Conservation (phyloP, 2,329 filamentous ascomycete genomes). For the Calonectria honghensis region DNA sequence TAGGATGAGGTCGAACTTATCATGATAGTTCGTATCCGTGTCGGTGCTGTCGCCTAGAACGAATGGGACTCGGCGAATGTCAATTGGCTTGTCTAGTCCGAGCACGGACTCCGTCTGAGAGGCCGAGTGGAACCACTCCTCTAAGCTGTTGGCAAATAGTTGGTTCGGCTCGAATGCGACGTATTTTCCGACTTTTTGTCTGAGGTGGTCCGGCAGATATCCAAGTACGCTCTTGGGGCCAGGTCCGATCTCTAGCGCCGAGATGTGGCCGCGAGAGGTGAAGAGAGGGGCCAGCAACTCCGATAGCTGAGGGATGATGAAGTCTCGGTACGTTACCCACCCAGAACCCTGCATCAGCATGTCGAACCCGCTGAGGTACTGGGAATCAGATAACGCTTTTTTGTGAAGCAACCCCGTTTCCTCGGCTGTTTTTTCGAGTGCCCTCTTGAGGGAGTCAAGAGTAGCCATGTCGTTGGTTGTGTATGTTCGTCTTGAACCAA, state of each 20-base stretch:
- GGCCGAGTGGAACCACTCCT: conserved; percentile 63
- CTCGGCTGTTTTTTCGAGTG: conserved; percentile 59
- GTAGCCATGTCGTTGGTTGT: conserved; percentile 53
- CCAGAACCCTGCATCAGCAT: conserved; percentile 61
- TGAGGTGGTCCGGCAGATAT: conserved; percentile 65
- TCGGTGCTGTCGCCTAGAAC: conserved; percentile 50
- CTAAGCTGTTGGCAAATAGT: conserved; percentile 66
- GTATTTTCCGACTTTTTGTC: conserved; percentile 69
- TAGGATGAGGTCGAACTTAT: conserved; percentile 73
- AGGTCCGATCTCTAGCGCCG: conserved; percentile 76
- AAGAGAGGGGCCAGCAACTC: conserved; percentile 64
- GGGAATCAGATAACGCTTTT: conserved; percentile 64
- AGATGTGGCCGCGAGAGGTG: conserved; percentile 64
- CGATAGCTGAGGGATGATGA: conserved; percentile 71
- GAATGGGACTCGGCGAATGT: conserved; percentile 65
- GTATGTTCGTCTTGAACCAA: background rate
- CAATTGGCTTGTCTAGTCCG: conserved; percentile 60
- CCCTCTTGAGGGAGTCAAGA: conserved; percentile 64
- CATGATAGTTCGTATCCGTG: conserved; percentile 46
- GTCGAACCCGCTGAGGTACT: conserved; percentile 70
- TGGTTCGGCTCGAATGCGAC: conserved; percentile 72
- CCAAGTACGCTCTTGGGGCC: conserved; percentile 73
- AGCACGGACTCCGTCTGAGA: conserved; percentile 61
- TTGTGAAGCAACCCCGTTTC: conserved; percentile 50
- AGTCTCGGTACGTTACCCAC: conserved; percentile 67